Conservation (phyloP, 2,329 filamentous ascomycete genomes). For the Fusarium oxysporum region DNA sequence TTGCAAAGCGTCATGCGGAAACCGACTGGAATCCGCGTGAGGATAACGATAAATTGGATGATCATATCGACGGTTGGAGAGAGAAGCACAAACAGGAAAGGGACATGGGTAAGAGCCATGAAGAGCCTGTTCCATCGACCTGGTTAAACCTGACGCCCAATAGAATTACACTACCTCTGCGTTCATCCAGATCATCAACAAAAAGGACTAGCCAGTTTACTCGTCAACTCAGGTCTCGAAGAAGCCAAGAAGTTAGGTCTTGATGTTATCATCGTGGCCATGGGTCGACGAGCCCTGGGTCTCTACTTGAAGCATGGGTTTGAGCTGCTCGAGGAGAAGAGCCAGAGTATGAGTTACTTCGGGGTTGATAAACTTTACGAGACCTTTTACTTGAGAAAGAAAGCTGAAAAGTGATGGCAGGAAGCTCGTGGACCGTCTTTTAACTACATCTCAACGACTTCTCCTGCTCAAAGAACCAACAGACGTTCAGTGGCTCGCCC, state of each 20-base stretch:
- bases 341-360: slow-evolving; percentile 6
- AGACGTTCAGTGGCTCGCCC: neutral
- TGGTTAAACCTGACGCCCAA: neutral
- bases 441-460: neutral
- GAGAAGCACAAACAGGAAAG: slow-evolving; percentile 18
- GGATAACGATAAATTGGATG: slow-evolving; percentile 13
- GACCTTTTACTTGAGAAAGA: slow-evolving; percentile 21
- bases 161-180: slow-evolving; percentile 41
- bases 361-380: slow-evolving; percentile 22
- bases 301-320: slow-evolving; percentile 40
- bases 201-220: slow-evolving; percentile 36
- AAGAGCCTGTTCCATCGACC: fast-evolving
- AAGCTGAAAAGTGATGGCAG: neutral
- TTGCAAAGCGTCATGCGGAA: neutral
- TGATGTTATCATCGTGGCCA: slow-evolving; percentile 33
- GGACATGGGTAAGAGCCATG: slow-evolving; percentile 12
- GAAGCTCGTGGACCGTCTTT: neutral
- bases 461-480: neutral
- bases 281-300: slow-evolving; percentile 21
- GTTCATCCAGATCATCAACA: slow-evolving; percentile 38
- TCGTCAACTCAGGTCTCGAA: slow-evolving; percentile 36
- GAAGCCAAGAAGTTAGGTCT: slow-evolving; percentile 31
- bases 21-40: slow-evolving; percentile 4
- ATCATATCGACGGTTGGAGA: slow-evolving; percentile 20
- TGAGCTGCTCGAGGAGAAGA: slow-evolving; percentile 16